Evolutionary conservation across 2,329 filamentous ascomycete genomes (phyloP).

Genomic region (Aspergillus persii): DNA sequence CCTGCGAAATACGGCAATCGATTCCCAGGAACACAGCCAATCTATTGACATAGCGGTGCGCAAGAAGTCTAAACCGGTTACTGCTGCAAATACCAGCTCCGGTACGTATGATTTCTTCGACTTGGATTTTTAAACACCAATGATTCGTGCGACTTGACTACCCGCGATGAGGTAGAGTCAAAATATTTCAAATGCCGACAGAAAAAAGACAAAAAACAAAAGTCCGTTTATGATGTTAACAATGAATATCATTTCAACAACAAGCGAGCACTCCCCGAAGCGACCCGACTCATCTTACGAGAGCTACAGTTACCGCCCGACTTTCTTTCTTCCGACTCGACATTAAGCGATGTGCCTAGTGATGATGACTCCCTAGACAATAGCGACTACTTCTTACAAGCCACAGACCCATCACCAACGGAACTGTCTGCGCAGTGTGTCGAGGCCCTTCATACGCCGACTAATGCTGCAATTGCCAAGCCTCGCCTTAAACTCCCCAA

Average conservation of each 20-base stretch:
- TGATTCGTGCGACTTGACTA: conserved; percentile 39
- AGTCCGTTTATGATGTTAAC: neutral
- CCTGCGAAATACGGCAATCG: neutral
- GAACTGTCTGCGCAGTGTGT: neutral
- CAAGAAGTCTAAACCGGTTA: neutral
- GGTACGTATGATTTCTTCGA: conserved; percentile 16
- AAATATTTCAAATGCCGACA: conserved; percentile 28
- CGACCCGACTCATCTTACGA: conserved; percentile 13
- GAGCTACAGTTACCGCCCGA: conserved; percentile 15
- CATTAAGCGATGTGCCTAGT: conserved; percentile 35
- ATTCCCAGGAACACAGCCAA: neutral
- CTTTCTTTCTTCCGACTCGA: conserved; percentile 33
- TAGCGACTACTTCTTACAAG: conserved; percentile 1
- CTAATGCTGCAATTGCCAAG: conserved; percentile 10
- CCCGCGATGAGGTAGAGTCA: conserved; percentile 41
- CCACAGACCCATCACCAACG: neutral
- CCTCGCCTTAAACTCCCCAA: conserved; percentile 25
- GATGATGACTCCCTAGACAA: conserved; percentile 22
- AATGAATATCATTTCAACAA: neutral
- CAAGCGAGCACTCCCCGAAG: conserved; percentile 9
- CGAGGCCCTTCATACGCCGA: conserved; percentile 7
- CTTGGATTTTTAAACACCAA: conserved; percentile 38
- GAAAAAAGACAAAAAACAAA: neutral
- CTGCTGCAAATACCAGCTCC: neutral
- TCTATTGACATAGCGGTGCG: neutral